A percentile compares a stretch with the other conserved stretches of the same genome.
phyloP scores from a whole-genome alignment of 73 alveolate species.

The Paramecium octaurelia region DNA sequence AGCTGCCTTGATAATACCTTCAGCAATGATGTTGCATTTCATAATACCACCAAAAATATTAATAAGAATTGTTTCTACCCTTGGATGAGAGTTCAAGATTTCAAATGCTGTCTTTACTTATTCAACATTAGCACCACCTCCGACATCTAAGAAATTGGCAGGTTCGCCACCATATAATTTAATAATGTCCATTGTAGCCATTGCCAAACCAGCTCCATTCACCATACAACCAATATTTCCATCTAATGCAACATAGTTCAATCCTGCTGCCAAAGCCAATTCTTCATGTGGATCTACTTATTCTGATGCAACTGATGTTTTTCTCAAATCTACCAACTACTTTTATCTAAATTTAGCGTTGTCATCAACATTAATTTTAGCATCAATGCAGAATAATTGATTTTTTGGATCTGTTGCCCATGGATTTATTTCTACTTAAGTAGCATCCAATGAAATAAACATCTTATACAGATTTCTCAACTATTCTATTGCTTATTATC shows the following conservation, averaged over 20 bases:
- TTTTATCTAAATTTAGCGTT: slow-evolving; percentile 78
- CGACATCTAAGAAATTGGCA: slow-evolving; percentile 97
- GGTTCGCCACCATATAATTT: slow-evolving; percentile 92
- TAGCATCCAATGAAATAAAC: slow-evolving; percentile 74
- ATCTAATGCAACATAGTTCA: slow-evolving; percentile 81
- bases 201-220: slow-evolving; percentile 98
- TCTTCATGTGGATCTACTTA: slow-evolving; percentile 72
- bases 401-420: slow-evolving; percentile 83
- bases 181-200: slow-evolving; percentile 96
- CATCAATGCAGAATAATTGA: slow-evolving; percentile 76
- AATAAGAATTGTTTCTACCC: slow-evolving; percentile 88
- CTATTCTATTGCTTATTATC: slow-evolving; percentile 66
- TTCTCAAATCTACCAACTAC: slow-evolving; percentile 67
- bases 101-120: slow-evolving; percentile 79
- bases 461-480: slow-evolving; percentile 69
- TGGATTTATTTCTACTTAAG: slow-evolving; percentile 83
- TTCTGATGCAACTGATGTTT: slow-evolving; percentile 66
- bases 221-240: slow-evolving; percentile 96
- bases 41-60: slow-evolving; percentile 86
- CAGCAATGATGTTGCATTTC: slow-evolving; percentile 93
- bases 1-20: slow-evolving; percentile 89
- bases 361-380: slow-evolving; percentile 81
- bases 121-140: slow-evolving; percentile 89
- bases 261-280: slow-evolving; percentile 74
- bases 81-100: slow-evolving; percentile 68